phyloP scores from a whole-genome alignment of 345 rosid genomes.

The Pistacia integerrima region DNA sequence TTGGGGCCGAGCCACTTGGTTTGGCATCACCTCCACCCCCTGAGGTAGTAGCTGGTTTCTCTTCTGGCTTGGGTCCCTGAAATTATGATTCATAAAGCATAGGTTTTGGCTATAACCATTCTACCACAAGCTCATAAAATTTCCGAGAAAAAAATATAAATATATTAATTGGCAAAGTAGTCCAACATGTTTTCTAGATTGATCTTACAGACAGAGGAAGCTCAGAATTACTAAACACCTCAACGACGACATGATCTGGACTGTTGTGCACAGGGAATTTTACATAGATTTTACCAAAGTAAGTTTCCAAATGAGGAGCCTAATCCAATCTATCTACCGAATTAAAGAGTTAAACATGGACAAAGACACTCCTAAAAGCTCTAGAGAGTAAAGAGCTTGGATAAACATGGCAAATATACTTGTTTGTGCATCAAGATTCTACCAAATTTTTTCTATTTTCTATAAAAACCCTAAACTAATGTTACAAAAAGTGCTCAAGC shows the following conservation, averaged over 20 bases:
- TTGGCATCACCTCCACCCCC: conserved; percentile 46
- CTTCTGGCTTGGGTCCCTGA: conserved; percentile 81
- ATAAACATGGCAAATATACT: background rate
- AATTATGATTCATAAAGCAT: background rate
- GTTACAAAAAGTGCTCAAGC: background rate
- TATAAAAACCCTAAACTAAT: background rate
- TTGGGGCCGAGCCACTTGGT: conserved; percentile 39
- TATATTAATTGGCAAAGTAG: no score
- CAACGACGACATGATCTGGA: background rate
- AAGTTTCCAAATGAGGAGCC: background rate
- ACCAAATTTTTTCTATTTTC: background rate
- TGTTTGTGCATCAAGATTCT: background rate
- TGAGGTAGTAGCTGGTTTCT: conserved; percentile 42
- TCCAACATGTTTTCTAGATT: no score
- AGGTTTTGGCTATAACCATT: background rate
- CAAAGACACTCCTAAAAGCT: background rate
- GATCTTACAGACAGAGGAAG: no score
- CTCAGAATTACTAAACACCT: background rate
- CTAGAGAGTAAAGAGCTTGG: background rate
- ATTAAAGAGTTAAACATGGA: background rate
- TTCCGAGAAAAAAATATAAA: background rate
- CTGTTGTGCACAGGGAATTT: background rate
- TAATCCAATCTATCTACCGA: background rate
- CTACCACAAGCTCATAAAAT: background rate
- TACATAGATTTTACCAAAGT: background rate